Base-by-base conservation (phyloP, 2,329 filamentous ascomycete genomes). In the Lasiodiplodia citricola region DNA sequence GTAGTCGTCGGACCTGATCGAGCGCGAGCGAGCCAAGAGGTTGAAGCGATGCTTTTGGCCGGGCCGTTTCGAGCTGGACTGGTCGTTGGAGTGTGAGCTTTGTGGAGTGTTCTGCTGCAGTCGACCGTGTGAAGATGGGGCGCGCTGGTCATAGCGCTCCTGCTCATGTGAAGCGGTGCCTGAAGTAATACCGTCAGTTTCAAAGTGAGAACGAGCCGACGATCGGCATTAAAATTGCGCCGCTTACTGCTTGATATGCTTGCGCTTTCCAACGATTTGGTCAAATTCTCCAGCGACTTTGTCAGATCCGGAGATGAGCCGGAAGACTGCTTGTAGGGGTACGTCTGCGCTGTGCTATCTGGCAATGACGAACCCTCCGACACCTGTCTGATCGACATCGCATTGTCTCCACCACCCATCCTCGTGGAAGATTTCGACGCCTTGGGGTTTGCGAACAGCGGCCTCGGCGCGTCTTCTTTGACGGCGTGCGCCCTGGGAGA, bases 291-390 rank as follows among this genome's bases (percentile, higher is more conserved):
- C 54, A 79, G 73, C 16, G 78, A 75, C 44, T 76, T 75, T 70
- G 77, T 81, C 66, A 85, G 73, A 68, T 85, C 83, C 55, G 83
- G 83, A 60, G 83, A 84, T 47, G 83, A 85, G 37, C 81, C 82
- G n/a, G 81, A 78, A 66, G 77, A 77, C 67, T 79, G 80, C 64
- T 80, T 77, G 68, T 84, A 75, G 35, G 77, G 73, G 75, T 81
- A 78, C 76, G 84, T 78, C 80, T 72, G 78, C 80, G 73, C 81
- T 82, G 71, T 77, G 74, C 68, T 77, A 77, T 76, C 56, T 73
- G 72, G 76, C 74, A 76, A 75, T 66, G 70, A 57, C 25, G 58
- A 73, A 63, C 77, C 75, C 68, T 81, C 77, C 31, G 77, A 71
- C 44, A 75, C 72, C 64, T 78, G 77, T 63, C 78, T 75, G 41